Evolutionary conservation across 2,329 filamentous ascomycete species (phyloP).

Genomic region (Gliomastix tumulicola): DNA sequence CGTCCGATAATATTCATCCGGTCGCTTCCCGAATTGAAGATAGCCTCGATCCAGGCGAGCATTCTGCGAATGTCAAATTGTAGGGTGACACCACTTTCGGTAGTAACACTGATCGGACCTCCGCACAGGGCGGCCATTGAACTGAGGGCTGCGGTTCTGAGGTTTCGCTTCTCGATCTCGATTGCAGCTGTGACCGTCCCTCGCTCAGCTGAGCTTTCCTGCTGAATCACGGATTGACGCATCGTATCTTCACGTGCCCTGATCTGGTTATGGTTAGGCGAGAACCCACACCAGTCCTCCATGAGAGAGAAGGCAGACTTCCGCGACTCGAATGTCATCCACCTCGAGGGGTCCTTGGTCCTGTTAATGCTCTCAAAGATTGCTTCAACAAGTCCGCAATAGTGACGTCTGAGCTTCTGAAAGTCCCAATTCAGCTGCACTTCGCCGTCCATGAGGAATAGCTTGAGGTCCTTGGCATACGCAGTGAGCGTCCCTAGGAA

Average conservation of each 20-base stretch:
- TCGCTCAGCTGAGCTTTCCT: conserved; percentile 68
- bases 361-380: conserved; percentile 87
- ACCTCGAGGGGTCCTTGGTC: conserved; percentile 76
- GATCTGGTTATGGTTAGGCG: conserved; percentile 80
- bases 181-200: conserved; percentile 79
- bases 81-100: conserved; percentile 78
- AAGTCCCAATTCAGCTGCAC: conserved; percentile 94
- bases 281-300: conserved; percentile 99
- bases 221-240: conserved; percentile 75
- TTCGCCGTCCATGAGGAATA: conserved; percentile 91
- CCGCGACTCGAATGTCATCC: conserved; percentile 95
- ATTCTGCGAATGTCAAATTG: conserved; percentile 91
- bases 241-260: conserved; percentile 79
- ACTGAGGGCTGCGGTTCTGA: conserved; percentile 83
- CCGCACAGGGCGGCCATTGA: conserved; percentile 93
- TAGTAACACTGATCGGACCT: conserved; percentile 77
- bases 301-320: conserved; percentile 94
- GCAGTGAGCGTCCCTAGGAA: conserved; percentile 81
- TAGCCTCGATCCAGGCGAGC: conserved; percentile 91
- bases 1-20: conserved; percentile 86
- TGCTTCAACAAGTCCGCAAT: conserved; percentile 88
- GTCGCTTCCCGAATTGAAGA: conserved; percentile 88
- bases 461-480: conserved; percentile 85
- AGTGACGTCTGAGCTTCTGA: conserved; percentile 84
- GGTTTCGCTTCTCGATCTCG: conserved; percentile 93